Percentiles rank a stretch among this genome's conserved stretches.
Conservation (phyloP, 1,284 basidiomycete genomes). For the Exsudoporus floridanus region DNA sequence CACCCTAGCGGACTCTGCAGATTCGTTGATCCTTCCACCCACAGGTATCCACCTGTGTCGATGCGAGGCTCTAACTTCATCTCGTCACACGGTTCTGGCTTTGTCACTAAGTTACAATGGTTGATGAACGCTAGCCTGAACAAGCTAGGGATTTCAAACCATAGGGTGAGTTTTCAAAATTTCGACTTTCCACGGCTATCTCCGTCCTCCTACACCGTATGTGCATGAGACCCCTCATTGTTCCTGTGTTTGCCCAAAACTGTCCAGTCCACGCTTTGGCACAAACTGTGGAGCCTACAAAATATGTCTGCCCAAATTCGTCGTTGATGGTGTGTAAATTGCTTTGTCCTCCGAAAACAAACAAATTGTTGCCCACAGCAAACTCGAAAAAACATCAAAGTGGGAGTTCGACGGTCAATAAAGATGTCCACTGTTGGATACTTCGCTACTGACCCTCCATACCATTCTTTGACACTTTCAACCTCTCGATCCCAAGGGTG, state of each 20-base stretch:
- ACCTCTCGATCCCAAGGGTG: background rate
- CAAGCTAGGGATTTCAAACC: background rate
- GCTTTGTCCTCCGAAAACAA: slow-evolving; percentile 14
- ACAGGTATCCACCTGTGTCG: background rate
- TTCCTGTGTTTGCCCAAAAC: background rate
- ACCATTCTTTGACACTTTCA: background rate
- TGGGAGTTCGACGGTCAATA: slow-evolving; percentile 8
- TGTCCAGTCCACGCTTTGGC: slow-evolving; percentile 9
- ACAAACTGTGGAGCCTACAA: slow-evolving; percentile 4
- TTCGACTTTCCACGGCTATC: background rate
- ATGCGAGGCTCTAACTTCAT: background rate
- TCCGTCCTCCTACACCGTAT: background rate
- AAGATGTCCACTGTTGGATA: background rate
- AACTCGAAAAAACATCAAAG: slow-evolving; percentile 8
- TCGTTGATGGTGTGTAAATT: background rate
- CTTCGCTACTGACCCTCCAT: background rate
- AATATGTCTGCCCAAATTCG: background rate
- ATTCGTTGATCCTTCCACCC: background rate
- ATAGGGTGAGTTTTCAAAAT: background rate
- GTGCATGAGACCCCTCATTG: slow-evolving; percentile 2
- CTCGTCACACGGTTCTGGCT: background rate
- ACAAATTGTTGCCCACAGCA: slow-evolving; percentile 3
- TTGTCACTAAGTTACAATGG: background rate
- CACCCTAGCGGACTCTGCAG: too few relatives aligned
- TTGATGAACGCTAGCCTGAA: background rate